These are phyloP conservation scores for Hypoxylon lenormandii DNA, from an alignment of 495 filamentous ascomycete genomes.

Conservation along the genomic window DNA sequence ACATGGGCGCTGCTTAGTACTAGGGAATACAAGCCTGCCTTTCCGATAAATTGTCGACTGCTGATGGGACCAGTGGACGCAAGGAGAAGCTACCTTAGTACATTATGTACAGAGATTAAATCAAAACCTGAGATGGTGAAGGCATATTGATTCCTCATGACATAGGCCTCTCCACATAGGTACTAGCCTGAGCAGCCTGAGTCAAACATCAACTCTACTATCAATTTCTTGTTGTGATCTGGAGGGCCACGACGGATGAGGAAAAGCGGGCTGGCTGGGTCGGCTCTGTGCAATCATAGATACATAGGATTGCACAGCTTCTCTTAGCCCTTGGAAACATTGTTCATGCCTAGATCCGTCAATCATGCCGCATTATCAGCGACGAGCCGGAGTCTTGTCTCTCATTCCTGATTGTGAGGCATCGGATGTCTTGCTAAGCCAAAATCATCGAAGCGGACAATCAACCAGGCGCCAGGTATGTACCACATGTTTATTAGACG, in stretches of 20 bases:
- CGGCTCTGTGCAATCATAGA: slow-evolving; percentile 26
- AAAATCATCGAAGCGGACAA: slow-evolving; percentile 40
- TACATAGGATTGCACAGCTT: slow-evolving; percentile 33
- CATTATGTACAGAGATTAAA: background rate
- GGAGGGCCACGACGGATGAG: slow-evolving; percentile 14
- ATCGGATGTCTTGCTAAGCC: slow-evolving; percentile 49
- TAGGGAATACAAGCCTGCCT: background rate
- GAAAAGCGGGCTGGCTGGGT: slow-evolving; percentile 19
- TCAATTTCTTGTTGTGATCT: no score
- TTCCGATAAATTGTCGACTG: background rate
- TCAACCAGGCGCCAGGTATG: no score
- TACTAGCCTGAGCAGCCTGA: no score
- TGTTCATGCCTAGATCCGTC: slow-evolving; percentile 40
- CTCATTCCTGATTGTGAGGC: slow-evolving; percentile 46
- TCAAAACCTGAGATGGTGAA: no score
- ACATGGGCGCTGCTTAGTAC: no score
- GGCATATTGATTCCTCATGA: background rate
- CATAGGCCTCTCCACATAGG: slow-evolving; percentile 11
- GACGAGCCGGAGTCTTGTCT: slow-evolving; percentile 43
- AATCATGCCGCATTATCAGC: slow-evolving; percentile 32
- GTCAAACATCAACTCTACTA: no score
- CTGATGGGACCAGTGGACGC: background rate
- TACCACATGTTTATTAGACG: slow-evolving; percentile 32
- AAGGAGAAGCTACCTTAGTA: background rate
- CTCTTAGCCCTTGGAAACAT: slow-evolving; percentile 25